Base-by-base conservation (phyloP, 148 eudicot genomes). In the Amaranthus hypochondriacus region DNA sequence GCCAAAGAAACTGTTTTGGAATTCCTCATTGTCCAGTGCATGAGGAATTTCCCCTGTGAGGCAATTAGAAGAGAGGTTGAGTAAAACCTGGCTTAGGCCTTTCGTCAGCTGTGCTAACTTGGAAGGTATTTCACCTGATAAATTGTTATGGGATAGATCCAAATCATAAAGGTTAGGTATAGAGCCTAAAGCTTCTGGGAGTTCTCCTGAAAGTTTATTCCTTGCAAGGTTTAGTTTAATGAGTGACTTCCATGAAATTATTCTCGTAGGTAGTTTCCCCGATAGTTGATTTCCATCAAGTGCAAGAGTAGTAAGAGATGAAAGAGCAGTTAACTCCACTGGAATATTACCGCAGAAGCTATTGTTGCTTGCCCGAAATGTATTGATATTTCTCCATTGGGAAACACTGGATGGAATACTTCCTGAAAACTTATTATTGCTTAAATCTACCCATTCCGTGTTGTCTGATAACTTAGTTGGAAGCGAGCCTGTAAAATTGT, bases 201-300 rank as follows among this genome's bases (percentile, higher is more conserved):
- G 84, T 14, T 79, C 39, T 18, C 90, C 91, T 3, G 85, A 77
- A 28, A 89, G 76, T n/a, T 78, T 39, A 67, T 89, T 89, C 42
- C 82, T 74, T 0, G 87, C 77, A 10, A 87, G 80, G 68, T 81
- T 77, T 54, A 91, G 67, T 1, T 73, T 75, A 6, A 65, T 83
- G 48, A 91, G 72, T 3, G 80, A 78, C 14, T 76, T 9, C 97
- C 91, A 89, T 57, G 93, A 86, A 11, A 60, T 56, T 2, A 87
- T 79, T 10, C 79, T 49, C 9, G 81, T 81, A 0, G 97, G 93
- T 42, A 91, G 79, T 50, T 75, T 77, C 49, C 97, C 97, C 6
- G 91, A 80, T 67, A 91, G 76, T 6, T 77, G 78, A 77, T 89
- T 91, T 39, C 90, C 91, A 73, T 86, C 86, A 18, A 91, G 91